Evolutionary conservation across 2,329 filamentous ascomycete genomes (phyloP).

Genomic region (Didymella glomerata): DNA sequence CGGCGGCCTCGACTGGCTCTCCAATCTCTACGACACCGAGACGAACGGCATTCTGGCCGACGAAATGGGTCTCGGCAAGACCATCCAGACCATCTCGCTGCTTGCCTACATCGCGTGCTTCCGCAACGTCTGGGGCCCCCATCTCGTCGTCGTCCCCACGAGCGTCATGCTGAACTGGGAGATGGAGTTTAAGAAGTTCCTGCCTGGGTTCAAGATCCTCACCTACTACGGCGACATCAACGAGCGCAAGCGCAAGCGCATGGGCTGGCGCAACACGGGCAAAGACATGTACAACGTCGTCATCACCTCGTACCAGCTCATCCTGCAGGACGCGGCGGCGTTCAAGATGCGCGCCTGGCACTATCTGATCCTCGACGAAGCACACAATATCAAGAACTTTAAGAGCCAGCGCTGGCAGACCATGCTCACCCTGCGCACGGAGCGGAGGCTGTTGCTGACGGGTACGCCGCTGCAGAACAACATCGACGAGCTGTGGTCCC

Average conservation of each 20-base stretch:
- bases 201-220: conserved; percentile 95
- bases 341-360: conserved; percentile 95
- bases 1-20: conserved; percentile 95
- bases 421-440: conserved; percentile 90
- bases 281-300: conserved; percentile 84
- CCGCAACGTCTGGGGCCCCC: conserved; percentile 92
- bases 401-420: conserved; percentile 97
- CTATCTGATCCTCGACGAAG: conserved; percentile 97
- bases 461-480: conserved; percentile 98
- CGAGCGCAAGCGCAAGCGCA: conserved; percentile 87
- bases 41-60: conserved; percentile 97
- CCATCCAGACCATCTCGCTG: conserved; percentile 95
- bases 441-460: conserved; percentile 84
- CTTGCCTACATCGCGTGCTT: conserved; percentile 91
- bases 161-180: conserved; percentile 99
- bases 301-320: conserved; percentile 97
- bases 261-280: conserved; percentile 92
- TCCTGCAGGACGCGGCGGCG: conserved; percentile 90
- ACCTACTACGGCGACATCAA: conserved; percentile 96
- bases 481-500: conserved; percentile 93
- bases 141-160: conserved; percentile 94
- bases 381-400: conserved; percentile 99
- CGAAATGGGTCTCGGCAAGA: conserved; percentile 98
- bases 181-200: conserved; percentile 99
- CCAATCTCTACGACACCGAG: conserved; percentile 86